Evolutionary conservation across 2,329 filamentous ascomycete species (phyloP).

Genomic region (Pseudopyrenochaeta lycopersici): DNA sequence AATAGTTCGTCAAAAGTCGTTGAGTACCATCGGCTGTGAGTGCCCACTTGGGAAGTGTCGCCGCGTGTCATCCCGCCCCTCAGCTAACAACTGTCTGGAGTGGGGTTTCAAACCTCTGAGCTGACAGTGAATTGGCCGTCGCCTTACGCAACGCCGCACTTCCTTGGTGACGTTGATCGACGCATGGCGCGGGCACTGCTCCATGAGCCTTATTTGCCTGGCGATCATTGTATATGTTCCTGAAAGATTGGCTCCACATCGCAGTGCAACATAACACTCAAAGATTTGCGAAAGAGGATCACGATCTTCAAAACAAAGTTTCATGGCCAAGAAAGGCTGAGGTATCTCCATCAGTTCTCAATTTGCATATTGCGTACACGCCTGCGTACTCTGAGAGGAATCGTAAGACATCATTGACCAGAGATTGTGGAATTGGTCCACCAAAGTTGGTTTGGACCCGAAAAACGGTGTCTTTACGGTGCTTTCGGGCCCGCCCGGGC

Average conservation of each 20-base stretch:
- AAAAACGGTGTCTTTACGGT: conserved; percentile 21
- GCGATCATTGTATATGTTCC: conserved; percentile 1
- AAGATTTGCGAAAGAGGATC: not conserved
- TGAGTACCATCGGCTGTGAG: conserved; percentile 2
- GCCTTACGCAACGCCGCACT: not conserved
- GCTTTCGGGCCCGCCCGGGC: conserved; percentile 17
- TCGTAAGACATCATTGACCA: not conserved
- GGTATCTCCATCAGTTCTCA: not conserved
- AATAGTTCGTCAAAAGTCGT: not conserved
- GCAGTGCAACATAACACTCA: not conserved
- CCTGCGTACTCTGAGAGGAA: not conserved
- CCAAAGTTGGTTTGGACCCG: conserved; percentile 5
- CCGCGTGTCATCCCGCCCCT: conserved; percentile 1
- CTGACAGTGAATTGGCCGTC: not conserved
- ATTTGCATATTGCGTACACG: not conserved
- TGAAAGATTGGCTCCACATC: not conserved
- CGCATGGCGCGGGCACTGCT: conserved; percentile 1
- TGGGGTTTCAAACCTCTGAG: not conserved
- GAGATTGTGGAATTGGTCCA: not conserved
- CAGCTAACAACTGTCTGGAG: conserved; percentile 5
- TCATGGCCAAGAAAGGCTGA: not conserved
- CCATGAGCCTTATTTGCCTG: not conserved
- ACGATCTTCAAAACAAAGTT: not conserved
- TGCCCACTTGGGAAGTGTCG: not conserved
- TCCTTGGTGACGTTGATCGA: conserved; percentile 6